Conservation (phyloP, 495 filamentous ascomycete species). For the Xylaria sp. region DNA sequence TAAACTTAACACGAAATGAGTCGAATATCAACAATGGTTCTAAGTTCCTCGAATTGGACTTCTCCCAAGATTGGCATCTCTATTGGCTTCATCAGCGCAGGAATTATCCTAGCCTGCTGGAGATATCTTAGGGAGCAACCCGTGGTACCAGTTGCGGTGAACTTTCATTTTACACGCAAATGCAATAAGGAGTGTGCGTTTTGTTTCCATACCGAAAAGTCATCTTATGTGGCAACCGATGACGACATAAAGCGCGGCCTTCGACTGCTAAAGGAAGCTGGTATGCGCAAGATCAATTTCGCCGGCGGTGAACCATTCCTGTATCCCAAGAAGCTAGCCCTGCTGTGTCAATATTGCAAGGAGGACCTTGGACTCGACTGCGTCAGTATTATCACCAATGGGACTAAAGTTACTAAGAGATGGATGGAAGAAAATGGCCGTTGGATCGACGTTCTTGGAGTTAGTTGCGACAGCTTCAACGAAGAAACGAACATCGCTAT, state of each 20-base stretch:
- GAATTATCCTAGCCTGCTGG: not conserved
- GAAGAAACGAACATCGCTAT: conserved; percentile 60
- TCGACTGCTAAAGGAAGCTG: conserved; percentile 54
- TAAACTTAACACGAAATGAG: not conserved
- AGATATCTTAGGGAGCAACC: not conserved
- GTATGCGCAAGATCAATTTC: conserved; percentile 67
- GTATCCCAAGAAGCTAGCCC: conserved; percentile 55
- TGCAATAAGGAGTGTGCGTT: conserved; percentile 63
- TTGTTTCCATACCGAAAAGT: conserved; percentile 64
- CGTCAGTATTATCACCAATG: conserved; percentile 63
- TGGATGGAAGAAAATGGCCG: conserved; percentile 51
- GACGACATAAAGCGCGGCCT: conserved; percentile 53
- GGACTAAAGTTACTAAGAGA: conserved; percentile 53
- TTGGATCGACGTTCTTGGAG: conserved; percentile 61
- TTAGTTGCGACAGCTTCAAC: conserved; percentile 66
- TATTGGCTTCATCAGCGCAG: not conserved
- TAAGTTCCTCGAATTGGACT: not conserved
- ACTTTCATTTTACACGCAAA: conserved; percentile 57
- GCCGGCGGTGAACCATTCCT: conserved; percentile 68
- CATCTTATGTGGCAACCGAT: conserved; percentile 49
- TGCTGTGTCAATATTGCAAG: conserved; percentile 60
- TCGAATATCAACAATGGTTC: conserved; percentile 17
- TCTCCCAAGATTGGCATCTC: not conserved
- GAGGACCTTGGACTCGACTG: conserved; percentile 56
- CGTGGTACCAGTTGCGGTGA: conserved; percentile 51